Percentiles rank a stretch among this genome's conserved stretches.
phyloP scores from a whole-genome alignment of 768 basidiomycete species.

The Boletus rufocinnamomeus region DNA sequence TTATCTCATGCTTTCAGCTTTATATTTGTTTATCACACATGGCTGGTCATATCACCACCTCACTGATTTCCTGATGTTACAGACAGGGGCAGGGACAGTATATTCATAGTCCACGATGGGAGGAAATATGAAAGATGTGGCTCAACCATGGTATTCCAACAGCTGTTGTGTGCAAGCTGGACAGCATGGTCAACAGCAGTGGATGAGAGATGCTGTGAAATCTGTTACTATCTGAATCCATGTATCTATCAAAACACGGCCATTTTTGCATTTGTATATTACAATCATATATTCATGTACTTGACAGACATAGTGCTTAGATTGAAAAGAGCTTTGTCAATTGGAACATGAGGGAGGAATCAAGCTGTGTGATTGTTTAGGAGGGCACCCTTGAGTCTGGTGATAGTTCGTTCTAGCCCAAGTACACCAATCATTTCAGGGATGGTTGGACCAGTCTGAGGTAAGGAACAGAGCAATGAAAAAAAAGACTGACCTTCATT shows the following conservation, averaged over 20 bases:
- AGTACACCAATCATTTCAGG: constrained; percentile 42
- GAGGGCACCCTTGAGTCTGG: constrained; percentile 22
- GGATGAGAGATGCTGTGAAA: constrained; percentile 84
- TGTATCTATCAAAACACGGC: background rate
- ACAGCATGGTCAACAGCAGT: constrained; percentile 84
- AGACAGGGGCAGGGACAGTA: constrained; percentile 90
- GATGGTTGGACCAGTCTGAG: constrained; percentile 45
- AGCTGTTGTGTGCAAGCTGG: constrained; percentile 84
- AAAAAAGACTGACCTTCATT: constrained; percentile 62
- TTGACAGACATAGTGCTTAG: background rate
- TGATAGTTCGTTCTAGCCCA: constrained; percentile 31
- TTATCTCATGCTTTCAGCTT: no score
- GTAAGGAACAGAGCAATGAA: background rate
- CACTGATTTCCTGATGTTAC: no score
- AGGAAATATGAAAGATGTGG: constrained; percentile 91
- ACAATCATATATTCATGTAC: background rate
- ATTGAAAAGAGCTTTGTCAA: background rate
- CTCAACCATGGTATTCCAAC: constrained; percentile 88
- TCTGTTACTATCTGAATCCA: background rate
- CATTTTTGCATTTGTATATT: background rate
- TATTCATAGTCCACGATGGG: constrained; percentile 82
- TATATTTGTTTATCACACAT: no score
- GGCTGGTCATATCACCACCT: no score
- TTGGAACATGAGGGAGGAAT: background rate
- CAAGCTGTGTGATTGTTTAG: background rate